These are phyloP conservation scores for Wickerhamomyces chambardii DNA, from an alignment of 805 yeast species.

Conservation along the genomic window DNA sequence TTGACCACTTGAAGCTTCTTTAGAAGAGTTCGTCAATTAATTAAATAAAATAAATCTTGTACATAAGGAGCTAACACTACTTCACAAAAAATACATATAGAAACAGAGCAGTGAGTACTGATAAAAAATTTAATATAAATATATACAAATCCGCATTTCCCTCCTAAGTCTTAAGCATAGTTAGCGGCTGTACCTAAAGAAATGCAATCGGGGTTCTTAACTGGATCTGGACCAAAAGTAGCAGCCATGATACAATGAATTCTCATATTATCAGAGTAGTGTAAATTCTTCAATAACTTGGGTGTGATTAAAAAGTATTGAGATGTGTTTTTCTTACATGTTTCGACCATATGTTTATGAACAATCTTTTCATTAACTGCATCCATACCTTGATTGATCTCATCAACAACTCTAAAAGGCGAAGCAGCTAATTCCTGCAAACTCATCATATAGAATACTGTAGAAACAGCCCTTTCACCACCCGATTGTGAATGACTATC, in stretches of 20 bases:
- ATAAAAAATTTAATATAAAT: too few species aligned
- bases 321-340: slow-evolving; percentile 54
- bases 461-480: slow-evolving; percentile 95
- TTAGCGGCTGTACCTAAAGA: slow-evolving; percentile 26
- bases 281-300: slow-evolving; percentile 69
- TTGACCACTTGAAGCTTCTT: slow-evolving; percentile 1
- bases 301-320: slow-evolving; percentile 95
- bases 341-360: slow-evolving; percentile 78
- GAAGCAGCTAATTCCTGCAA: slow-evolving; percentile 82
- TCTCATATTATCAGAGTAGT: slow-evolving; percentile 72
- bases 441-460: slow-evolving; percentile 84
- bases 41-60: too few species aligned
- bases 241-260: slow-evolving; percentile 78
- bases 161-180: too few species aligned
- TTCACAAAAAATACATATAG: too few species aligned
- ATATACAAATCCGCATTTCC: too few species aligned
- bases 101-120: too few species aligned
- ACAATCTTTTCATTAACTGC: slow-evolving; percentile 83
- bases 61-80: too few species aligned
- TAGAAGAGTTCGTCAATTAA: too few species aligned
- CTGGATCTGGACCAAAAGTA: slow-evolving; percentile 32
- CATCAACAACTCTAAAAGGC: slow-evolving; percentile 94
- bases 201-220: slow-evolving; percentile 18
- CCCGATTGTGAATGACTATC: slow-evolving; percentile 94
- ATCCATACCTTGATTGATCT: slow-evolving; percentile 99